These are phyloP conservation scores for Yarrowia divulgata DNA, from an alignment of 805 yeast genomes.

Conservation along the genomic window DNA sequence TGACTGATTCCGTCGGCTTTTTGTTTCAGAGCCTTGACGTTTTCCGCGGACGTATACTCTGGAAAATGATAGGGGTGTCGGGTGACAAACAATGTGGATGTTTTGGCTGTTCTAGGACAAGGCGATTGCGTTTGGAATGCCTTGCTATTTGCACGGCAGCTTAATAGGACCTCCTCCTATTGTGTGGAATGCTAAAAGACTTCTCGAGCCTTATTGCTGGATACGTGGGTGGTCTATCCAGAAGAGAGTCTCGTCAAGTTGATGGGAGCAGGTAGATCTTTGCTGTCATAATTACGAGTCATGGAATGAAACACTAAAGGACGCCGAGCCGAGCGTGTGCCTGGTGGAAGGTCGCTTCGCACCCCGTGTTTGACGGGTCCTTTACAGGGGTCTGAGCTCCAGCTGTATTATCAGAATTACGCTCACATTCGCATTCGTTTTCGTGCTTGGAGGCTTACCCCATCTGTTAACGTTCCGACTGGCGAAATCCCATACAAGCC, in stretches of 20 bases:
- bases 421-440: background rate
- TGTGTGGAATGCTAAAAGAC: background rate
- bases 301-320: conserved; percentile 3
- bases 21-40: background rate
- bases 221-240: no score
- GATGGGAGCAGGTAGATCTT: background rate
- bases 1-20: background rate
- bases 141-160: background rate
- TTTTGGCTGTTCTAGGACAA: background rate
- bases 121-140: background rate
- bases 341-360: background rate
- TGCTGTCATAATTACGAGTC: conserved; percentile 1
- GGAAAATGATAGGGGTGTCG: no score
- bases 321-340: background rate
- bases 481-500: conserved; percentile 12
- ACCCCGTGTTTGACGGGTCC: background rate
- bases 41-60: background rate
- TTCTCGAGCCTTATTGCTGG: background rate
- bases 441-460: conserved; percentile 11
- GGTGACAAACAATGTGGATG: no score
- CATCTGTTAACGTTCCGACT: conserved; percentile 15
- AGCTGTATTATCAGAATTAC: background rate
- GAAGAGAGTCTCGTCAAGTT: no score
- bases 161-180: background rate
- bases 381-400: background rate